Percentiles rank a stretch among this genome's conserved stretches.
Conservation (phyloP, 208 protist species). For the Wallacemonas rigidus region DNA sequence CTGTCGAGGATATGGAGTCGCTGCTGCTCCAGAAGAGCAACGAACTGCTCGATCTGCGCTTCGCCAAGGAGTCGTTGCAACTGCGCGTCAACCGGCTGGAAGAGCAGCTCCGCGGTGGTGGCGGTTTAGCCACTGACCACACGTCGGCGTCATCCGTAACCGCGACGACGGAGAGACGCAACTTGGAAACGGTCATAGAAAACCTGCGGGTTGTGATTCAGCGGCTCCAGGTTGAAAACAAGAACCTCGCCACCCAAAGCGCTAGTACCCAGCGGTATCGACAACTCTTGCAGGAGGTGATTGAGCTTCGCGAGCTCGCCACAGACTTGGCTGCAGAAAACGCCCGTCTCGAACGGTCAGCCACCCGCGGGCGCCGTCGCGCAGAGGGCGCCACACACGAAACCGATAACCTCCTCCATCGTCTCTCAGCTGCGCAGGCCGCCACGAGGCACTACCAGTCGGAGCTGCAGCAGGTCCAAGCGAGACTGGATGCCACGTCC, state of each 20-base stretch:
- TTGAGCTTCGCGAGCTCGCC: slow-evolving; percentile 49
- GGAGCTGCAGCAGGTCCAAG: slow-evolving; percentile 43
- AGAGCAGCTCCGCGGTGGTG: slow-evolving; percentile 45
- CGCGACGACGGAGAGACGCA: slow-evolving; percentile 22
- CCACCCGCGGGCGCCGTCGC: slow-evolving; percentile 9
- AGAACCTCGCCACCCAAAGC: slow-evolving; percentile 31
- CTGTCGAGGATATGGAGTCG: slow-evolving; percentile 28
- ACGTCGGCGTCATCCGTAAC: slow-evolving; percentile 5
- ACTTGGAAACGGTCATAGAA: slow-evolving; percentile 64
- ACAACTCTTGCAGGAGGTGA: slow-evolving; percentile 62
- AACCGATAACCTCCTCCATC: slow-evolving; percentile 41
- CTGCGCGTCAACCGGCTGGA: slow-evolving; percentile 62
- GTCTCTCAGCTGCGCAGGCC: slow-evolving; percentile 57
- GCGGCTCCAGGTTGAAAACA: slow-evolving; percentile 76
- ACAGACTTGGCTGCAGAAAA: slow-evolving; percentile 38
- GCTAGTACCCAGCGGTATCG: slow-evolving; percentile 32
- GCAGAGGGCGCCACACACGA: slow-evolving; percentile 9
- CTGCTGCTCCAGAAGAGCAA: slow-evolving; percentile 54
- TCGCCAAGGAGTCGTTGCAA: slow-evolving; percentile 63
- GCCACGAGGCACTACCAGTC: slow-evolving; percentile 52
- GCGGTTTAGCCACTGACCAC: background rate
- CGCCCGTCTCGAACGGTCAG: slow-evolving; percentile 2
- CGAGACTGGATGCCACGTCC: slow-evolving; percentile 15
- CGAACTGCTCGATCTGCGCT: slow-evolving; percentile 73
- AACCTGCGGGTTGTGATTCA: slow-evolving; percentile 79